Evolutionary conservation across 192 early-diverging fungal species (phyloP).

Genomic region (Backusella morwellensis): DNA sequence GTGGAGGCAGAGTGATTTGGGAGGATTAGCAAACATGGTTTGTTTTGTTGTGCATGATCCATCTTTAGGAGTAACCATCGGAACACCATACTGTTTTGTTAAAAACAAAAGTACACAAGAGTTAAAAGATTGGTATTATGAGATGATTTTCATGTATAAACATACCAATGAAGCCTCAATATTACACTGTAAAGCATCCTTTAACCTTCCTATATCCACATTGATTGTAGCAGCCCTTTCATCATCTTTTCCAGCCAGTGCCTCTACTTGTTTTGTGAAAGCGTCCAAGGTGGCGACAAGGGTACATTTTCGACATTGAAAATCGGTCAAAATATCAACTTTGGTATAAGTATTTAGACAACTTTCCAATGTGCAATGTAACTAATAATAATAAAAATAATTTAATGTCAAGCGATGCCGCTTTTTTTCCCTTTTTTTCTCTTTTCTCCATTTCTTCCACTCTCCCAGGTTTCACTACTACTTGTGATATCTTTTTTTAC

Average conservation of each 20-base stretch:
- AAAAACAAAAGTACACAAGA: not conserved
- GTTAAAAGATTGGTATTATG: not conserved
- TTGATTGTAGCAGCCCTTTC: slow-evolving; percentile 19
- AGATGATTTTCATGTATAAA: not conserved
- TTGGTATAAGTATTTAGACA: slow-evolving; percentile 63
- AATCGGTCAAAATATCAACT: slow-evolving; percentile 65
- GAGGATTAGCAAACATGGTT: slow-evolving; percentile 84
- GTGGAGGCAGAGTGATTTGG: slow-evolving; percentile 78
- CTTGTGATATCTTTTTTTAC: too few relatives aligned
- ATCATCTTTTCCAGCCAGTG: slow-evolving; percentile 2
- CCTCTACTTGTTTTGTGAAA: slow-evolving; percentile 28
- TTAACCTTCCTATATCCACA: slow-evolving; percentile 35
- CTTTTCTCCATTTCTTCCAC: slow-evolving; percentile 9
- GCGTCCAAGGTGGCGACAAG: slow-evolving; percentile 46
- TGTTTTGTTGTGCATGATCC: slow-evolving; percentile 64
- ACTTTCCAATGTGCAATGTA: slow-evolving; percentile 55
- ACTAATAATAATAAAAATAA: slow-evolving; percentile 22
- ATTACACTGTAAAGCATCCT: slow-evolving; percentile 38
- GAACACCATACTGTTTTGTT: slow-evolving; percentile 25
- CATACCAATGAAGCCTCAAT: slow-evolving; percentile 49
- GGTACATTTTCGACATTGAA: slow-evolving; percentile 64
- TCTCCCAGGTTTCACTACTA: not conserved
- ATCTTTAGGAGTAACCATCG: slow-evolving; percentile 27
- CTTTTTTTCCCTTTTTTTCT: slow-evolving; percentile 13
- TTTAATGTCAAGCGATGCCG: not conserved